Base-by-base conservation (phyloP, 352 stramenopile genomes). In the Globisporangium acanthophoron region DNA sequence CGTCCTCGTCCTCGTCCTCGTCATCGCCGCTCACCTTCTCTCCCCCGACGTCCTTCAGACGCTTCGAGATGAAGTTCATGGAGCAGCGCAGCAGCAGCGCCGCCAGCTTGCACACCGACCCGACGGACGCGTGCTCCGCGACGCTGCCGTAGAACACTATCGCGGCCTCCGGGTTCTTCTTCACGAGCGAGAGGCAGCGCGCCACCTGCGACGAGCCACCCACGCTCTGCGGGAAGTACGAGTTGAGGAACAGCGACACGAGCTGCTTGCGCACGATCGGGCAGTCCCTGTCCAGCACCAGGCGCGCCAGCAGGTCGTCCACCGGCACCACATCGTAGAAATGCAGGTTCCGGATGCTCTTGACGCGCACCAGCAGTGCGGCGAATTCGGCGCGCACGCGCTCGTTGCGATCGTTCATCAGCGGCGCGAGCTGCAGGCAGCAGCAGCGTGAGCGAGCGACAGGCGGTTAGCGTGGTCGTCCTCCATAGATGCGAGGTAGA, bases 311-410 rank as follows among this genome's bases (percentile, higher is more conserved):
- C 21, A 92, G 66, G 46, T 92, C 73, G 35, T 92, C 81, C 12
- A 95, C 77, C 6, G 81, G 64, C 29, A 92, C 86, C 27, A 95
- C 74, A 24, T 95, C 82, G 70, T 94, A 95, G 43, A 95, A 95
- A 55, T 92, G 84, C 54, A 95, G 58, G 59, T 90, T 85, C 15
- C 86, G 76, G 54, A 95, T 92, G 59, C 84, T 95, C 62, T 95
- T 95, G 67, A 95, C 85, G 41, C 86, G 81, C 12, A 94, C 80
- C 21, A 95, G 74, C 9, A 95, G 71, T 18, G 75, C 72, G 5
- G 68, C 74, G 67, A 95, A 90, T 49, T 88, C 84, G 20, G 81
- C 80, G 8, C 86, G 86, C 11, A 95, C 86, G 54, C 79, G 85
- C 31, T 93, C 86, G 55, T 93, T 90, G 5, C 77, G 76, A 50